Conservation (phyloP, 768 basidiomycete genomes). For the Phlebiopsis flavidoalba region DNA sequence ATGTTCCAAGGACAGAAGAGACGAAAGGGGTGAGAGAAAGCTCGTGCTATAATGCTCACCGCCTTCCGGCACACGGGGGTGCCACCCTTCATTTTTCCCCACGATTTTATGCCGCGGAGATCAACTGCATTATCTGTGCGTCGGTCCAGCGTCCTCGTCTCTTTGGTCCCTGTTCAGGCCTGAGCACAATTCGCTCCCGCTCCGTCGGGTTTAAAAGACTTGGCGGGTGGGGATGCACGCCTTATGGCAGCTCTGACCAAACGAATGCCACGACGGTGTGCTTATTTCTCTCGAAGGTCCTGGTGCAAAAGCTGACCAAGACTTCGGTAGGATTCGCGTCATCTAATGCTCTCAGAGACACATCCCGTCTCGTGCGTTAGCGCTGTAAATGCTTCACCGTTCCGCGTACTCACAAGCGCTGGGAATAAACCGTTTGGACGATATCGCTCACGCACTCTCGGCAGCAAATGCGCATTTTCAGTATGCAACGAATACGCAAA, state of each 20-base stretch:
- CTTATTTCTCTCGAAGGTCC: not conserved
- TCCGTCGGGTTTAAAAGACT: not conserved
- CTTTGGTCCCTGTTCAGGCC: not conserved
- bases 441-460: slow-evolving; percentile 3
- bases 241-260: not conserved
- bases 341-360: not conserved
- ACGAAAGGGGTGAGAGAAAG: not conserved
- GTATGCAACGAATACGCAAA: not conserved
- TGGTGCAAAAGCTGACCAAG: not conserved
- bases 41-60: not conserved
- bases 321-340: not conserved
- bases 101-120: slow-evolving; percentile 6
- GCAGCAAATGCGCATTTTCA: not conserved
- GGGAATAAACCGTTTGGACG: not conserved
- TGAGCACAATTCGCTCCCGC: not conserved
- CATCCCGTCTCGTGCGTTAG: slow-evolving; percentile 4
- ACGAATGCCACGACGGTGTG: not conserved
- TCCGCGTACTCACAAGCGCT: slow-evolving; percentile 1
- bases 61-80: not conserved
- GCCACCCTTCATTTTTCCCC: not conserved
- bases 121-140: not conserved
- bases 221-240: not conserved
- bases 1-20: not conserved
- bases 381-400: slow-evolving; percentile 5
- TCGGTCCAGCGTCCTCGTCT: not conserved